Base-by-base conservation (phyloP, 305 asterid species). In the Petunia hybrid region DNA sequence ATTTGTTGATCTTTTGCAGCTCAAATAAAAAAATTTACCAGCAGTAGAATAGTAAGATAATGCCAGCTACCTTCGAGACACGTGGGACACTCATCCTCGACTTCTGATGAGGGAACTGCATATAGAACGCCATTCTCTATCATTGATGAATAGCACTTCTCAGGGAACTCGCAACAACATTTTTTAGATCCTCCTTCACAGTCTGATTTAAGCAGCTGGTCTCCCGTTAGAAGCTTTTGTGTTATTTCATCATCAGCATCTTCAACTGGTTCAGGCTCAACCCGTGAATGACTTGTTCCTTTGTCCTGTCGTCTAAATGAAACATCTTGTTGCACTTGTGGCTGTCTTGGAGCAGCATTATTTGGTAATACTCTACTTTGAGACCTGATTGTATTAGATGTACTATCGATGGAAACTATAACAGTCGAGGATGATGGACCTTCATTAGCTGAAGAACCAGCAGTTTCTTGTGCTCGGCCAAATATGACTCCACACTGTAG, bases 51-150 rank as follows among this genome's bases (percentile, higher is more conserved):
- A 22, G 62, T 73, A 36, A 53, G 14, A 74, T 53, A 53, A 53
- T 38, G 64, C 10, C 42, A 53, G 79, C 38, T 43, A 93, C 97
- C 97, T 82, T 91, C 97, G 59, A 93, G 90, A 80, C 97, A 93
- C 2, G 94, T 91, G 1, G 95, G 93, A 61, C 97, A 91, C 6
- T 68, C 91, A 57, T 93, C 93, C 71, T 86, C 91, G 8, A 86
- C 87, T 70, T 87, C 90, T 6, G 80, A 80, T 42, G 81, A 69
- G 38, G 87, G 80, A 74, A 74, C 16, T 16, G 0, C 79, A 38
- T 53, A 1, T 8, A 0, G 65, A n/a, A 55, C 63, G 0, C 39
- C 39, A 4, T 48, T 53, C 65, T 36, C 2, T 38, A 38, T 36
- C 36, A 59, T 83, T 76, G 91, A 82, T 45, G 56, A 65, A 22